Evolutionary conservation across 192 early-diverging fungal species (phyloP).

Genomic region (Phycomyces blakesleeanus): DNA sequence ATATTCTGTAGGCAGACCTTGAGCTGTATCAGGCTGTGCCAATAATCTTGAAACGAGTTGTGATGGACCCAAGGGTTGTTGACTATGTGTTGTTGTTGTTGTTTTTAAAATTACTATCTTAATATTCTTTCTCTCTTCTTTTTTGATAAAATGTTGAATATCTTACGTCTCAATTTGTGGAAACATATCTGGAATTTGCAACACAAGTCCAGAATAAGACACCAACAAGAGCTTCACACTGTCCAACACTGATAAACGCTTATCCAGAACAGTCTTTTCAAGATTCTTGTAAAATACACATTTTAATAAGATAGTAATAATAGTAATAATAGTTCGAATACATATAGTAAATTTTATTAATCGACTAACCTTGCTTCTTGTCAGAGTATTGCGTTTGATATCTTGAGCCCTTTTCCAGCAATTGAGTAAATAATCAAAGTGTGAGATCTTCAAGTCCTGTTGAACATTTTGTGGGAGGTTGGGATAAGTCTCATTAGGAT

Average conservation of each 20-base stretch:
- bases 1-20: slow-evolving; percentile 64
- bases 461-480: slow-evolving; percentile 31
- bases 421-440: slow-evolving; percentile 63
- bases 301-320: not conserved
- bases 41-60: slow-evolving; percentile 49
- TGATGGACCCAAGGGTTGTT: slow-evolving; percentile 33
- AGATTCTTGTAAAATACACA: slow-evolving; percentile 45
- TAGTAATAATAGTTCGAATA: not conserved
- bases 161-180: slow-evolving; percentile 62
- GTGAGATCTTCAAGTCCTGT: slow-evolving; percentile 26
- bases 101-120: no score
- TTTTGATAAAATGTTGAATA: not conserved
- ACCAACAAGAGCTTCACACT: slow-evolving; percentile 60
- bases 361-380: slow-evolving; percentile 43
- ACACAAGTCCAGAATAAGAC: slow-evolving; percentile 77
- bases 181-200: slow-evolving; percentile 90
- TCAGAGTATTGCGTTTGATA: slow-evolving; percentile 49
- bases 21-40: slow-evolving; percentile 50
- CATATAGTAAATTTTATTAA: no score
- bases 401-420: slow-evolving; percentile 57
- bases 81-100: slow-evolving; percentile 31
- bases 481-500: slow-evolving; percentile 36
- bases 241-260: slow-evolving; percentile 60
- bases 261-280: slow-evolving; percentile 47
- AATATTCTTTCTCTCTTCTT: no score